Evolutionary conservation across 164 flowering plant species (phyloP).

Genomic region (Malania oleifera): DNA sequence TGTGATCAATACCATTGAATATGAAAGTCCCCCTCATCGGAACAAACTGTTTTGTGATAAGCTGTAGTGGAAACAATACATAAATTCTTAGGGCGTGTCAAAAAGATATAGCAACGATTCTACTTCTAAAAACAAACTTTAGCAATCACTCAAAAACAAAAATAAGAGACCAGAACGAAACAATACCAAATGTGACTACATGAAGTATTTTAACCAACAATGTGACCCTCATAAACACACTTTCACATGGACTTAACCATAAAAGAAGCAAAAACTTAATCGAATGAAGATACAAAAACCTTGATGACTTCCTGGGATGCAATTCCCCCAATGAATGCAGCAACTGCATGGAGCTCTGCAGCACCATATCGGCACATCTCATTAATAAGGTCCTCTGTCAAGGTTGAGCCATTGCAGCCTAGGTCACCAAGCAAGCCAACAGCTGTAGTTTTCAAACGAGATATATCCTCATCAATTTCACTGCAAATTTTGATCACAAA

Average conservation of each 20-base stretch:
- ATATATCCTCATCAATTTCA: conserved; percentile 89
- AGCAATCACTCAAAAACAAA: too few species aligned
- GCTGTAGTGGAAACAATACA: conserved; percentile 36
- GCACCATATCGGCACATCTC: conserved; percentile 96
- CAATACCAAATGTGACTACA: background rate
- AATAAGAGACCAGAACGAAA: background rate
- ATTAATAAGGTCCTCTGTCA: conserved; percentile 82
- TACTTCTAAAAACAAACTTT: too few species aligned
- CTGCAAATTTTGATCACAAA: conserved; percentile 26
- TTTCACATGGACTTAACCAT: background rate
- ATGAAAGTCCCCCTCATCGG: conserved; percentile 92
- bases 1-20: conserved; percentile 92
- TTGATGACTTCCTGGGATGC: conserved; percentile 95
- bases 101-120: too few species aligned
- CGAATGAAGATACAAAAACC: conserved; percentile 29
- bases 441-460: conserved; percentile 80
- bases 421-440: conserved; percentile 61
- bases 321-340: conserved; percentile 84
- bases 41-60: conserved; percentile 85
- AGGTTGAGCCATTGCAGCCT: conserved; percentile 74
- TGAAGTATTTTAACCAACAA: background rate
- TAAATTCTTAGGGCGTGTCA: too few species aligned
- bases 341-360: conserved; percentile 94
- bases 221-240: background rate
- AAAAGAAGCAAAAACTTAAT: background rate